phyloP scores from a whole-genome alignment of 805 yeast genomes.

The Soucietia sequanensis region DNA sequence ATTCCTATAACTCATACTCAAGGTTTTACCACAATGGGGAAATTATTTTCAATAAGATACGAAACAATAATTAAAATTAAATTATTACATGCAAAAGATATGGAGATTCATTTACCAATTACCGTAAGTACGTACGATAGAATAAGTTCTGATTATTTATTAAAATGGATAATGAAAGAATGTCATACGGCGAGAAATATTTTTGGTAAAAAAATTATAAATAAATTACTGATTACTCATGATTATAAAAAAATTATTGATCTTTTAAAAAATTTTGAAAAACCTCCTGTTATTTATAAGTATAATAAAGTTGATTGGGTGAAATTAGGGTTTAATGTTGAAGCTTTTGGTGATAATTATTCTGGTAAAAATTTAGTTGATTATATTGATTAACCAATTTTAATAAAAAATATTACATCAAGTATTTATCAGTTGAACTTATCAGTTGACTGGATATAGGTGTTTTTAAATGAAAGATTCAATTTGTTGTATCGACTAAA shows the following conservation, averaged over 20 bases:
- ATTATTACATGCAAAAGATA: conserved; percentile 47
- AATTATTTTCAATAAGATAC: conserved; percentile 51
- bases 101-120: conserved; percentile 50
- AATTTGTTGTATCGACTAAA: too few relatives aligned
- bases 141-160: conserved; percentile 45
- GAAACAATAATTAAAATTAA: conserved; percentile 50
- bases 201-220: conserved; percentile 33
- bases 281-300: conserved; percentile 28
- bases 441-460: too few relatives aligned
- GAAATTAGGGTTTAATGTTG: conserved; percentile 36
- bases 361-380: conserved; percentile 16
- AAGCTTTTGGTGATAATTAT: conserved; percentile 24
- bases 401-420: too few relatives aligned
- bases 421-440: too few relatives aligned
- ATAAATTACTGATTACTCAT: conserved; percentile 14
- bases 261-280: conserved; percentile 18
- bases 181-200: conserved; percentile 41
- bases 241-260: conserved; percentile 20
- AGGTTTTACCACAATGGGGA: conserved; percentile 52
- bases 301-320: conserved; percentile 37
- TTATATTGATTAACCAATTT: conserved; percentile 26
- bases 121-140: conserved; percentile 55
- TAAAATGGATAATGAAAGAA: conserved; percentile 54
- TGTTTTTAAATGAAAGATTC: too few relatives aligned
- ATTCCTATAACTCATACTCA: conserved; percentile 46